These are phyloP conservation scores for Vaccinium corymbosum DNA, from an alignment of 148 eudicot genomes.

Conservation along the genomic window DNA sequence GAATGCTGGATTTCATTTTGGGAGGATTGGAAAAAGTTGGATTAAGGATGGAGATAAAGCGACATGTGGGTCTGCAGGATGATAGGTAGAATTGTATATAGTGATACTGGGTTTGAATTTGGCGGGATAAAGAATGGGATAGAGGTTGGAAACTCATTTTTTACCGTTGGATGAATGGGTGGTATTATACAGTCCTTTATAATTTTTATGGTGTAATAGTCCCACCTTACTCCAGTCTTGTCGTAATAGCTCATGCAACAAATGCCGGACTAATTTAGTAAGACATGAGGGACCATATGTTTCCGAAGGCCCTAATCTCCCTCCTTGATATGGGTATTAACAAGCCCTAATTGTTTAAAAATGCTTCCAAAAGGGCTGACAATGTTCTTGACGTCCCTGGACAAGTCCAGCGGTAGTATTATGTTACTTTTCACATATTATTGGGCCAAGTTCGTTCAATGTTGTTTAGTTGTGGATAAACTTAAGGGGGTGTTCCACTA, in stretches of 20 bases:
- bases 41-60: not conserved
- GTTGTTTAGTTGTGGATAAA: not conserved
- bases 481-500: too few species aligned
- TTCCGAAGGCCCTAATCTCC: not conserved
- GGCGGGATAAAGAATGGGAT: not conserved
- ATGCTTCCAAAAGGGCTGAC: not conserved
- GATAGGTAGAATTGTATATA: not conserved
- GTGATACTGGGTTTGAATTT: not conserved
- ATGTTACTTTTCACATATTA: not conserved
- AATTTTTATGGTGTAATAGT: too few species aligned
- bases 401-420: not conserved
- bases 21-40: not conserved
- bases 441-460: not conserved
- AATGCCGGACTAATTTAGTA: not conserved
- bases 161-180: not conserved
- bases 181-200: too few species aligned
- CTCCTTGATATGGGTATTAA: not conserved
- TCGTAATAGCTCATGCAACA: not conserved
- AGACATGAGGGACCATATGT: not conserved
- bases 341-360: not conserved
- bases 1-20: not conserved
- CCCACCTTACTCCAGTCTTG: not conserved
- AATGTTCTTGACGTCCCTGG: not conserved
- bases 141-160: not conserved
- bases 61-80: not conserved